Percentiles rank a stretch among this genome's conserved stretches.
phyloP scores from a whole-genome alignment of 1,284 basidiomycete genomes.

The Puccinia novopanici region DNA sequence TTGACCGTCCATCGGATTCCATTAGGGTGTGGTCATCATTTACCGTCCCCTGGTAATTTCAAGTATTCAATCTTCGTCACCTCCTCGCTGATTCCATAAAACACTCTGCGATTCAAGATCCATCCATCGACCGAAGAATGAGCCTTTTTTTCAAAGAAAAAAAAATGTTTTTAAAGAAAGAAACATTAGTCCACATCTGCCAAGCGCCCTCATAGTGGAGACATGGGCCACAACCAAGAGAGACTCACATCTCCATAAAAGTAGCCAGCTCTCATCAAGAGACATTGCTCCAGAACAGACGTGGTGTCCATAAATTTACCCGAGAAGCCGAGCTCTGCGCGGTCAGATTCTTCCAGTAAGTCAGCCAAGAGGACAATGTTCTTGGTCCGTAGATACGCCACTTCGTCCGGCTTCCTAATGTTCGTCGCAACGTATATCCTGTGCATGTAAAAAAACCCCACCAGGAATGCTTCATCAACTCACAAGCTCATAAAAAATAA shows the following conservation, averaged over 20 bases:
- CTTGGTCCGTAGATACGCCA: conserved; percentile 21
- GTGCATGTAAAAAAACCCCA: not conserved
- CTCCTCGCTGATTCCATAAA: conserved; percentile 36
- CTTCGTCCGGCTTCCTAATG: conserved; percentile 14
- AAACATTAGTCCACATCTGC: not conserved
- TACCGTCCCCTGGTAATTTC: conserved; percentile 35
- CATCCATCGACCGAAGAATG: conserved; percentile 47
- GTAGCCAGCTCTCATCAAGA: conserved; percentile 42
- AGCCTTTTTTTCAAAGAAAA: not conserved
- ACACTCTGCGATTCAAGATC: conserved; percentile 40
- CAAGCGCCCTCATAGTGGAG: not conserved
- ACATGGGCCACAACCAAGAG: not conserved
- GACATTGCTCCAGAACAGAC: conserved; percentile 39
- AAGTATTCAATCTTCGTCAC: conserved; percentile 47
- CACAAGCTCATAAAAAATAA: not conserved
- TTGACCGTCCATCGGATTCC: not conserved
- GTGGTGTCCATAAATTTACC: conserved; percentile 36
- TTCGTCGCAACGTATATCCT: conserved; percentile 49
- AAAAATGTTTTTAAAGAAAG: too few species aligned
- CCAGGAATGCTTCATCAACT: not conserved
- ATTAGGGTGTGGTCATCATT: not conserved
- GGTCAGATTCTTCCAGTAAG: conserved; percentile 36
- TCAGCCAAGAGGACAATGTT: conserved; percentile 42
- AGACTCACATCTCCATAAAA: conserved; percentile 47
- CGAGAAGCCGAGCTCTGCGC: conserved; percentile 24